Percentiles rank a stretch among this genome's conserved stretches.
phyloP scores from a whole-genome alignment of 257 asterid species.

The Anisodus acutangulus region DNA sequence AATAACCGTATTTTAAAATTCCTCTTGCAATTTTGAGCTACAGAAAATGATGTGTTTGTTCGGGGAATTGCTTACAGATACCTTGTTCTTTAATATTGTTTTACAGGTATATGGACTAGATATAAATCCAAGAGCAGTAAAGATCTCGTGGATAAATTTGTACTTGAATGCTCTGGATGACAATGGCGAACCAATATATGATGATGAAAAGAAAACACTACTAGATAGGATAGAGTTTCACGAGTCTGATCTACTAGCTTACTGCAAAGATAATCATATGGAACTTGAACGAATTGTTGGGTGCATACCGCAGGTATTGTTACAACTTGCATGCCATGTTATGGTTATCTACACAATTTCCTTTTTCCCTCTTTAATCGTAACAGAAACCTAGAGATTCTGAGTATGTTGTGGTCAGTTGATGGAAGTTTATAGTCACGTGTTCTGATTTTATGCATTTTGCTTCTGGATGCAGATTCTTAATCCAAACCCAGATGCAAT shows the following conservation, averaged over 20 bases:
- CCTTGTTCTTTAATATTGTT: neutral
- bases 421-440: neutral
- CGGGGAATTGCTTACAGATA: neutral
- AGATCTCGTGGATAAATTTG: conserved; percentile 97
- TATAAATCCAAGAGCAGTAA: conserved; percentile 96
- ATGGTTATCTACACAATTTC: conserved; percentile 11
- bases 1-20: neutral
- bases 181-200: conserved; percentile 81
- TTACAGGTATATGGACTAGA: conserved; percentile 96
- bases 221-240: conserved; percentile 93
- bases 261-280: conserved; percentile 82
- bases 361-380: neutral
- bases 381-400: neutral
- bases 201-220: conserved; percentile 77
- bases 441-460: conserved; percentile 20
- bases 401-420: neutral
- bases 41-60: neutral
- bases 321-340: conserved; percentile 25
- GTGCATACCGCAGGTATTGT: conserved; percentile 96
- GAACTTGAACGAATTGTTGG: conserved; percentile 97
- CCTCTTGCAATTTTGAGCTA: neutral
- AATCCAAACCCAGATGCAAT: conserved; percentile 99
- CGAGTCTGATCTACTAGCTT: conserved; percentile 93
- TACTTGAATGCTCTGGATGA: conserved; percentile 94
- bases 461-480: conserved; percentile 66